phyloP scores from a whole-genome alignment of 257 asterid genomes.

The Rauvolfia tetraphylla region DNA sequence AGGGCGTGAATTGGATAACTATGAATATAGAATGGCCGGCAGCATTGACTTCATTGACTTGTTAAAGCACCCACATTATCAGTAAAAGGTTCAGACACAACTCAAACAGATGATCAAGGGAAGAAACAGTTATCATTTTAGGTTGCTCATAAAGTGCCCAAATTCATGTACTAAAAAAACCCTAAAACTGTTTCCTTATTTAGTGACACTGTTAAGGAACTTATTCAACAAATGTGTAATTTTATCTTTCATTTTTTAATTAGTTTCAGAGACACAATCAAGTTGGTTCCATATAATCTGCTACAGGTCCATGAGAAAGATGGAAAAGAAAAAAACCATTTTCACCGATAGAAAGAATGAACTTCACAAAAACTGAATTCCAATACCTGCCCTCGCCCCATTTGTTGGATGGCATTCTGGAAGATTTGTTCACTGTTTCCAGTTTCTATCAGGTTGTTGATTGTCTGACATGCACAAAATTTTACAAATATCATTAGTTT shows the following conservation, averaged over 20 bases:
- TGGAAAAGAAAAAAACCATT: background rate
- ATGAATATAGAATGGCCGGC: background rate
- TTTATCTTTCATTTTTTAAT: background rate
- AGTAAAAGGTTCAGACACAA: too few relatives aligned
- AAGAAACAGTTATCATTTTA: background rate
- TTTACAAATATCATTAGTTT: constrained; percentile 15
- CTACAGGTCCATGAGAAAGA: background rate
- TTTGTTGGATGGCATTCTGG: constrained; percentile 78
- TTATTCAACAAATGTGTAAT: background rate
- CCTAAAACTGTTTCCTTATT: background rate
- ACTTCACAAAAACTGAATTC: background rate
- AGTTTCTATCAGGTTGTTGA: constrained; percentile 76
- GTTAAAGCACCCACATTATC: too few relatives aligned
- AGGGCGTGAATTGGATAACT: background rate
- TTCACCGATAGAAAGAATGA: background rate
- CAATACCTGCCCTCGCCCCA: constrained; percentile 76
- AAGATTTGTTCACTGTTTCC: constrained; percentile 87
- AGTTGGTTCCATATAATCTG: background rate
- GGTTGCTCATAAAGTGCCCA: background rate
- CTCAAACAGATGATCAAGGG: background rate
- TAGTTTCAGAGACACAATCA: background rate
- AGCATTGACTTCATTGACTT: background rate
- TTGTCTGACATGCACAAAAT: constrained; percentile 47
- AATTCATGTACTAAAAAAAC: background rate
- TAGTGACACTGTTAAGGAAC: background rate